These are phyloP conservation scores for Pythium sp. DNA, from an alignment of 352 stramenopile genomes.

Conservation along the genomic window DNA sequence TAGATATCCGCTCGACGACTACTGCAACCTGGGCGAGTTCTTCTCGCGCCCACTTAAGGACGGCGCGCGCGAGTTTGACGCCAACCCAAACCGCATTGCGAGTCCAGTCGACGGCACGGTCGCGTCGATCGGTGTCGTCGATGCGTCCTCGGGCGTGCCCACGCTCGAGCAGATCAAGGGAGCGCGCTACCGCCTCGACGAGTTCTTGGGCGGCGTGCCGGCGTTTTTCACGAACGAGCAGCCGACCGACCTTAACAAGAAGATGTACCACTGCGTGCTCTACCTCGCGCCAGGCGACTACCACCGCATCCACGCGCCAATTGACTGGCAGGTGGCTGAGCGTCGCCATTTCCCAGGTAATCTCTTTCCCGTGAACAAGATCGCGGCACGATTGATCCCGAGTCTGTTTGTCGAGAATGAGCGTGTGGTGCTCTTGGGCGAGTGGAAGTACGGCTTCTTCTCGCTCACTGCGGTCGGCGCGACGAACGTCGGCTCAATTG, in stretches of 20 bases:
- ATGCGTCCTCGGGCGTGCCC: constrained; percentile 42
- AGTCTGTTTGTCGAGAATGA: constrained; percentile 86
- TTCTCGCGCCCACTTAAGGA: constrained; percentile 83
- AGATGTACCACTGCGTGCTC: constrained; percentile 77
- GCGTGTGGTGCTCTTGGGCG: constrained; percentile 64
- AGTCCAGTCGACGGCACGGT: constrained; percentile 68
- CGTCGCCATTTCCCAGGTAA: constrained; percentile 82
- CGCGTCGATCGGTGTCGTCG: constrained; percentile 51
- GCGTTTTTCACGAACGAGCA: constrained; percentile 46
- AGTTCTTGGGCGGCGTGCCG: constrained; percentile 69
- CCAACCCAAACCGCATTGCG: constrained; percentile 24
- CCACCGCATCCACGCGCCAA: constrained; percentile 83
- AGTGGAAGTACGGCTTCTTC: constrained; percentile 82
- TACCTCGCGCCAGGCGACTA: constrained; percentile 87
- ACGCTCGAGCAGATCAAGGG: constrained; percentile 84
- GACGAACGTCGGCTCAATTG: constrained; percentile 88
- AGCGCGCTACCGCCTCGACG: constrained; percentile 74
- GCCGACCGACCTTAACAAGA: constrained; percentile 32
- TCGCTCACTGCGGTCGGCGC: constrained; percentile 80
- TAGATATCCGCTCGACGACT: constrained; percentile 63
- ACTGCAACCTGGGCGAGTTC: constrained; percentile 80
- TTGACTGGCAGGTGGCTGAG: constrained; percentile 71
- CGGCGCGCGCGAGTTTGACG: constrained; percentile 46
- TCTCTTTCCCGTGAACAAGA: constrained; percentile 77
- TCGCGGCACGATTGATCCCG: constrained; percentile 60